These are phyloP conservation scores for Pyrenophora graminea DNA, from an alignment of 2,329 filamentous ascomycete species.

Conservation along the genomic window DNA sequence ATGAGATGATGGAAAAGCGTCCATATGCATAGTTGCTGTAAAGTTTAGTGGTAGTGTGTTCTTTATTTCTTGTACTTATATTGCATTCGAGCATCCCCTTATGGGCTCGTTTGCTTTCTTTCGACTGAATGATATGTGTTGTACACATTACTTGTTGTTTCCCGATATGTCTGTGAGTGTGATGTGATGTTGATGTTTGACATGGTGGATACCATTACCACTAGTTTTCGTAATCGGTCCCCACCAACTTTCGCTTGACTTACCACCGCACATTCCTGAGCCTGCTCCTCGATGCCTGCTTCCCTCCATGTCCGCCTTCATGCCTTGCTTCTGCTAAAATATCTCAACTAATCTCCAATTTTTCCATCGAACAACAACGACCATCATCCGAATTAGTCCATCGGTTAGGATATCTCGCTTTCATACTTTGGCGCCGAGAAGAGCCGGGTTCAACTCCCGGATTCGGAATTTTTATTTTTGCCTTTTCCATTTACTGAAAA, in stretches of 20 bases:
- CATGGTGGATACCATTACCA: neutral
- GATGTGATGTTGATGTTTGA: neutral
- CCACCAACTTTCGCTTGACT: no score
- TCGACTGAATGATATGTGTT: conserved; percentile 16
- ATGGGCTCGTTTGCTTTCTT: neutral
- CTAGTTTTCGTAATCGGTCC: no score
- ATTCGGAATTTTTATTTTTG: conserved; percentile 1
- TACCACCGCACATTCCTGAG: no score
- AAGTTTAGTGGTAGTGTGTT: conserved; percentile 1
- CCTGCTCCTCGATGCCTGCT: no score
- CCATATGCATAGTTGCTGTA: neutral
- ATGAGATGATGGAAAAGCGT: neutral
- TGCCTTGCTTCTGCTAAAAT: no score
- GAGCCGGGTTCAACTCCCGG: conserved; percentile 14
- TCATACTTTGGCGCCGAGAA: conserved; percentile 5
- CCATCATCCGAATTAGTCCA: conserved; percentile 9
- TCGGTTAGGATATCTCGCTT: conserved; percentile 17
- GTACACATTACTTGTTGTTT: neutral
- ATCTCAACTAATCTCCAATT: neutral
- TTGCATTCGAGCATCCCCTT: conserved; percentile 1
- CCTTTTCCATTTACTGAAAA: neutral
- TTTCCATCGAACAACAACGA: neutral
- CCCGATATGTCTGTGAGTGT: neutral
- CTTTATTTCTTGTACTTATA: conserved; percentile 26
- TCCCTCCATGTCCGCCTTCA: no score